Conservation (phyloP, 2,329 filamentous ascomycete genomes). For the Pyricularia sp. region DNA sequence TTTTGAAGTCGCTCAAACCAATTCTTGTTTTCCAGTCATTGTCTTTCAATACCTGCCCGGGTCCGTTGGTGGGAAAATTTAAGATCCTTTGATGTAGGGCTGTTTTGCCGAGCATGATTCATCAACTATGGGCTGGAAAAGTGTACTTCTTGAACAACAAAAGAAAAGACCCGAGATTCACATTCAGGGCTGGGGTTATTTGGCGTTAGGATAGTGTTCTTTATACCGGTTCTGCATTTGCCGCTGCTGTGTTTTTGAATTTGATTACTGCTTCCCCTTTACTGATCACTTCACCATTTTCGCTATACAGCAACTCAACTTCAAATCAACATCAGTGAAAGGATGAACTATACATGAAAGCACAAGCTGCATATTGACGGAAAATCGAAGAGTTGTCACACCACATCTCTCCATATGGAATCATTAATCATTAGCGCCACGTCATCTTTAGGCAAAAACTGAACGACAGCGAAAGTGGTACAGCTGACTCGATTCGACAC, state of each 20-base stretch:
- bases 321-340: background rate
- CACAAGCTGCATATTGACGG: background rate
- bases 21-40: background rate
- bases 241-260: background rate
- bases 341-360: too few species aligned
- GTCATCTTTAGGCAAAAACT: background rate
- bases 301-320: background rate
- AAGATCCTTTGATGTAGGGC: background rate
- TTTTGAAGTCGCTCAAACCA: background rate
- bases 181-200: slow-evolving; percentile 2
- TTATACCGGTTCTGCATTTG: background rate
- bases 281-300: background rate
- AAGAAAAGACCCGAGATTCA: background rate
- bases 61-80: background rate
- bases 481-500: background rate
- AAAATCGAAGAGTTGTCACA: background rate
- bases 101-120: background rate
- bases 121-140: background rate
- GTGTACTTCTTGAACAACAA: slow-evolving; percentile 1
- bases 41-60: background rate
- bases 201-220: slow-evolving; percentile 4
- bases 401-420: background rate
- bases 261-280: background rate
- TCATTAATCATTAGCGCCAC: background rate
- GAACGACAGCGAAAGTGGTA: background rate